Conservation (phyloP, 768 basidiomycete genomes). For the Phallus indusiatus region DNA sequence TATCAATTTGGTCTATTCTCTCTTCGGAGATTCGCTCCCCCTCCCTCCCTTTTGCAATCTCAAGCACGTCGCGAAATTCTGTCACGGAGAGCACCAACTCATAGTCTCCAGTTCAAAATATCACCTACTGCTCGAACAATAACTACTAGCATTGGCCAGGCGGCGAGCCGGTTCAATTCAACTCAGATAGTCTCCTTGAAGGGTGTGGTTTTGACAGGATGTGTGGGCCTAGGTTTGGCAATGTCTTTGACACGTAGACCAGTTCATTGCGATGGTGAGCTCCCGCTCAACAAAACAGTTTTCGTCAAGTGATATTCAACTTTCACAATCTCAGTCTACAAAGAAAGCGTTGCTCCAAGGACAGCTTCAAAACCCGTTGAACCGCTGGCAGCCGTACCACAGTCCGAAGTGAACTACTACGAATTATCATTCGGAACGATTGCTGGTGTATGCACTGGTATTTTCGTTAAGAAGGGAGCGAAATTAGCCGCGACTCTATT, state of each 20-base stretch:
- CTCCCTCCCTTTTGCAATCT: neutral
- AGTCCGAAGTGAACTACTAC: constrained; percentile 68
- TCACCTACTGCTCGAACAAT: neutral
- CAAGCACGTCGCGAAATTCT: neutral
- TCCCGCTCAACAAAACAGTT: neutral
- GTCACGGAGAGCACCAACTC: neutral
- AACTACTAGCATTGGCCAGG: neutral
- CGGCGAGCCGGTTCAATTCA: neutral
- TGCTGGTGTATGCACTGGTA: constrained; percentile 79
- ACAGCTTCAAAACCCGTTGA: neutral
- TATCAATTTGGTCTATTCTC: neutral
- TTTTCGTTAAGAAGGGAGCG: constrained; percentile 94
- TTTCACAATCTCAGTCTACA: neutral
- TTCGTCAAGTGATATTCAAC: neutral
- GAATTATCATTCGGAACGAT: constrained; percentile 86
- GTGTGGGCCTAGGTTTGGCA: constrained; percentile 3
- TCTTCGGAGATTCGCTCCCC: neutral
- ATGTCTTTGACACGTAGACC: neutral
- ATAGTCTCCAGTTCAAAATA: neutral
- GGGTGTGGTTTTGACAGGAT: neutral
- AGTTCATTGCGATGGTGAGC: neutral
- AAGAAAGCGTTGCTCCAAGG: neutral
- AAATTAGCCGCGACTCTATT: constrained; percentile 73
- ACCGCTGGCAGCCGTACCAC: constrained; percentile 23
- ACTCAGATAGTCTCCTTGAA: neutral